A percentile compares a stretch with the other conserved stretches of the same genome.
phyloP scores from a whole-genome alignment of 768 basidiomycete species.

The Serendipita sp. region DNA sequence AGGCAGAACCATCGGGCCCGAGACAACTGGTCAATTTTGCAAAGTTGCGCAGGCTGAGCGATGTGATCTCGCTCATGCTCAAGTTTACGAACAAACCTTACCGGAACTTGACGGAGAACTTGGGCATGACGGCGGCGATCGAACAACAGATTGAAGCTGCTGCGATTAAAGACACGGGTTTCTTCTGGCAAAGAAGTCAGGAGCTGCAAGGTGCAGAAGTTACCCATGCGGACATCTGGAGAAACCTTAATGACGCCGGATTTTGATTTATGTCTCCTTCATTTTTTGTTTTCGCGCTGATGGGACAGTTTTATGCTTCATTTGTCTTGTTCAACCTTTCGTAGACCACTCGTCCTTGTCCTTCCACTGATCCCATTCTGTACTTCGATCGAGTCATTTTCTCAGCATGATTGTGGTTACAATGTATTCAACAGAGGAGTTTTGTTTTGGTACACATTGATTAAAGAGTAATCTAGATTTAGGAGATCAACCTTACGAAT shows the following conservation, averaged over 20 bases:
- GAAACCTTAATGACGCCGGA: conserved; percentile 49
- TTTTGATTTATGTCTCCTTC: conserved; percentile 25
- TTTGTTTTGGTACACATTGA: no score
- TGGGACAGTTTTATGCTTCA: neutral
- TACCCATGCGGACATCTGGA: conserved; percentile 46
- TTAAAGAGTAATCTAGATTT: no score
- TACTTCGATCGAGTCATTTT: neutral
- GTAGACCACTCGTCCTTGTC: neutral
- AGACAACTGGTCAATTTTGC: conserved; percentile 30
- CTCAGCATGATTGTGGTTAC: neutral
- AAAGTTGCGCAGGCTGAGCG: conserved; percentile 40
- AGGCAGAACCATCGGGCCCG: neutral
- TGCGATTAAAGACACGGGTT: conserved; percentile 27
- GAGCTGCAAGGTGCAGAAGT: conserved; percentile 43
- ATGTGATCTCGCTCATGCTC: conserved; percentile 37
- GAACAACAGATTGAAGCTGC: conserved; percentile 27
- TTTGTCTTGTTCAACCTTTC: neutral
- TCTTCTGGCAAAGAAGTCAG: conserved; percentile 43
- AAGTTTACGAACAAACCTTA: conserved; percentile 28
- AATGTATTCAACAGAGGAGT: no score
- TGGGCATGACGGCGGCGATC: conserved; percentile 29
- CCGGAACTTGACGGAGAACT: neutral
- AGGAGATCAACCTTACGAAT: neutral
- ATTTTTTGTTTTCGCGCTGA: neutral
- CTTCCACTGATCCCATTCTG: neutral